Evolutionary conservation across 768 basidiomycete species (phyloP).

Genomic region (Suillus occidentalis): DNA sequence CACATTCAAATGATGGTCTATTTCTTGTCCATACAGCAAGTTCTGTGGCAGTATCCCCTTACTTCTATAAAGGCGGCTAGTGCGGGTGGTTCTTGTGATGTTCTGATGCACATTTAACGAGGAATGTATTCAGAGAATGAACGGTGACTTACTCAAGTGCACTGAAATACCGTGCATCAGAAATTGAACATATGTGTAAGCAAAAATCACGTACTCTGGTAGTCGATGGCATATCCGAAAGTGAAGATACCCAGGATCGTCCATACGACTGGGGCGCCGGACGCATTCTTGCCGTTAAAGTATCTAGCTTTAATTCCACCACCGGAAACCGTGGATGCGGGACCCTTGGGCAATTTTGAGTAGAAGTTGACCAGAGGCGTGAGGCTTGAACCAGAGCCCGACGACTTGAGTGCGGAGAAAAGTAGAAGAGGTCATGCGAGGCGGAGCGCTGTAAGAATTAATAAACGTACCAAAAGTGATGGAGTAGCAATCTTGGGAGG

Average conservation of each 20-base stretch:
- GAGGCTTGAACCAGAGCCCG: conserved; percentile 79
- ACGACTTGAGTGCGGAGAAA: conserved; percentile 49
- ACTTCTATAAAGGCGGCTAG: conserved; percentile 34
- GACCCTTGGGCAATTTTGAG: conserved; percentile 93
- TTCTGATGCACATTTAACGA: conserved; percentile 46
- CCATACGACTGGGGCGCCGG: conserved; percentile 63
- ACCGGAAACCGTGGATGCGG: conserved; percentile 54
- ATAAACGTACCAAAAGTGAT: conserved; percentile 64
- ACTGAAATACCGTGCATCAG: conserved; percentile 42
- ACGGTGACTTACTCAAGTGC: conserved; percentile 71
- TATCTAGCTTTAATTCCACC: conserved; percentile 85
- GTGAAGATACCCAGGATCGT: conserved; percentile 67
- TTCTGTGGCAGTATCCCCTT: conserved; percentile 11
- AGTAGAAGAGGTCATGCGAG: conserved; percentile 13
- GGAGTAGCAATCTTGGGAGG: conserved; percentile 97
- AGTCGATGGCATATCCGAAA: conserved; percentile 86
- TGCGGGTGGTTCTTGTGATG: conserved; percentile 93
- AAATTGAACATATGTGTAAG: conserved; percentile 1
- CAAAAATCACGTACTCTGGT: conserved; percentile 67
- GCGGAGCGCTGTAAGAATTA: not conserved
- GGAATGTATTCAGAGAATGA: not conserved
- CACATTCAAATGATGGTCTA: conserved; percentile 18
- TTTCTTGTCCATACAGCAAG: conserved; percentile 14
- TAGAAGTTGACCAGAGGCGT: conserved; percentile 91
- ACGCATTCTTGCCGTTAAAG: conserved; percentile 87